A percentile compares a stretch with the other conserved stretches of the same genome.
phyloP scores from a whole-genome alignment of 2,329 filamentous ascomycete species.

The Chaetothyriales sp. region DNA sequence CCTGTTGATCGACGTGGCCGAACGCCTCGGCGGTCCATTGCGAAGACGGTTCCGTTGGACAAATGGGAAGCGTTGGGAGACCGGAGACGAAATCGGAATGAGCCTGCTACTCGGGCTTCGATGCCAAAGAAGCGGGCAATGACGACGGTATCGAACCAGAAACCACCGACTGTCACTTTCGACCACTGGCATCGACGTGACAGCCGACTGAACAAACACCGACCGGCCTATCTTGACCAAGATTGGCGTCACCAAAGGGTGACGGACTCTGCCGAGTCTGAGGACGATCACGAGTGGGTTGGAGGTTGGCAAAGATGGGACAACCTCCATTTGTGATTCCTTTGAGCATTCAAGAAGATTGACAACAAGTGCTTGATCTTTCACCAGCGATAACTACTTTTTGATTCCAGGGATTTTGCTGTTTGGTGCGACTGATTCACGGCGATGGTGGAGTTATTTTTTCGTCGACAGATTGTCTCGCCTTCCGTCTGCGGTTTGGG shows the following conservation, averaged over 20 bases:
- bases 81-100: constrained; percentile 52
- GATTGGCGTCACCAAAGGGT: constrained; percentile 31
- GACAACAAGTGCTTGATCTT: constrained; percentile 12
- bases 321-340: constrained; percentile 46
- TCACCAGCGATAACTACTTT: constrained; percentile 7
- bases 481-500: constrained; percentile 16
- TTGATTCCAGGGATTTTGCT: constrained; percentile 12
- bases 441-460: constrained; percentile 6
- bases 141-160: constrained; percentile 28
- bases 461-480: constrained; percentile 13
- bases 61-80: constrained; percentile 86
- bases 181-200: constrained; percentile 22
- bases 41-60: constrained; percentile 42
- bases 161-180: constrained; percentile 18
- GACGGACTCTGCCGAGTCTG: constrained; percentile 20
- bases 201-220: constrained; percentile 22
- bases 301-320: constrained; percentile 54
- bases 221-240: constrained; percentile 28
- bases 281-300: constrained; percentile 84
- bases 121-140: constrained; percentile 30
- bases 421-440: constrained; percentile 9
- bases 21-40: constrained; percentile 47
- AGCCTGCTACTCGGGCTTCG: constrained; percentile 38
- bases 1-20: constrained; percentile 23
- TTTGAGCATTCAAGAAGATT: constrained; percentile 12